Conservation (phyloP, 371 early-diverging fungal species). For the Coemansia sp. region DNA sequence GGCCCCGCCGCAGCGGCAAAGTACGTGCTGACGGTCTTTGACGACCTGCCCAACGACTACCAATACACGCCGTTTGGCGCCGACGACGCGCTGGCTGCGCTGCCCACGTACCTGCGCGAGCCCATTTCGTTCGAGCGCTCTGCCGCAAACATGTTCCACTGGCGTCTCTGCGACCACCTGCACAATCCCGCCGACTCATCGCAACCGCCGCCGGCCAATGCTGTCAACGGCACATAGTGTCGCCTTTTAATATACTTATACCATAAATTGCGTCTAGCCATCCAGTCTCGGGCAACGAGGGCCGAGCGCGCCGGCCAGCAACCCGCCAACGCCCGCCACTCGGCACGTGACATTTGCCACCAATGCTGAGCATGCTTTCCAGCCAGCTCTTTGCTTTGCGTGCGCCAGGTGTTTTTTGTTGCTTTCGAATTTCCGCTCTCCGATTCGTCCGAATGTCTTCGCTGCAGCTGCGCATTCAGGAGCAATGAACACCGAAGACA, state of each 20-base stretch:
- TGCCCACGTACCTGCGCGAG: slow-evolving; percentile 42
- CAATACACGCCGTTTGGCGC: slow-evolving; percentile 40
- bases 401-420: no score
- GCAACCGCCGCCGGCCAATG: not conserved
- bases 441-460: not conserved
- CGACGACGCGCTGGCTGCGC: slow-evolving; percentile 9
- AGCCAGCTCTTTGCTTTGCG: no score
- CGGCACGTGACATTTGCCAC: no score
- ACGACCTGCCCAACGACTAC: slow-evolving; percentile 45
- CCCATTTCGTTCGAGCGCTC: slow-evolving; percentile 37
- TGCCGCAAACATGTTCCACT: slow-evolving; percentile 42
- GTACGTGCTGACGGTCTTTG: slow-evolving; percentile 40
- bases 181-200: slow-evolving; percentile 12
- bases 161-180: slow-evolving; percentile 46
- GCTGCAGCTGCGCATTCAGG: not conserved
- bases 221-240: not conserved
- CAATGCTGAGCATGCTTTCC: no score
- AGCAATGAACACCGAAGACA: slow-evolving; percentile 12
- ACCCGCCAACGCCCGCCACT: no score
- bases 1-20: slow-evolving; percentile 18
- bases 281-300: no score
- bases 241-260: not conserved
- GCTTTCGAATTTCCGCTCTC: no score
- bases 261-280: not conserved
- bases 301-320: no score